Evolutionary conservation across 306 rosid genomes (phyloP).

Genomic region (Bauhinia variegata): DNA sequence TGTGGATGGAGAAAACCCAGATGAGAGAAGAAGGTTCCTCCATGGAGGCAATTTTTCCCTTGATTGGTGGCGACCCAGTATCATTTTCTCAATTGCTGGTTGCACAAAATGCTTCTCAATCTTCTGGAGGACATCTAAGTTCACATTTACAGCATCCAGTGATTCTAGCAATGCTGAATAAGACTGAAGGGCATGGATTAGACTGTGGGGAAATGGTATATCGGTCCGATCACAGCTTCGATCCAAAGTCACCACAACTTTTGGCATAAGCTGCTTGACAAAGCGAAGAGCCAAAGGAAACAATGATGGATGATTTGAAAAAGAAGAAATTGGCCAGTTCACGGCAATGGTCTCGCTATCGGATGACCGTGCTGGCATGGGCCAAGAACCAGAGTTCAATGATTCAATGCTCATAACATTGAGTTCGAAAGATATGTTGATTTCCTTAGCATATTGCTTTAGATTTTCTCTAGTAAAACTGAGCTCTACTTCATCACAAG

Average conservation of each 20-base stretch:
- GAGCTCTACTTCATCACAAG: conserved; percentile 68
- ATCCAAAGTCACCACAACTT: conserved; percentile 68
- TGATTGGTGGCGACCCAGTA: conserved; percentile 48
- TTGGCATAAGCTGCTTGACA: conserved; percentile 73
- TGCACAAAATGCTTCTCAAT: conserved; percentile 81
- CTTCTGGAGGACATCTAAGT: conserved; percentile 68
- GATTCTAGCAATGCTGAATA: conserved; percentile 78
- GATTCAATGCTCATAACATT: conserved; percentile 62
- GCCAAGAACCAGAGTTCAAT: conserved; percentile 61
- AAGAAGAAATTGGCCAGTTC: conserved; percentile 66
- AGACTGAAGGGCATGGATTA: conserved; percentile 61
- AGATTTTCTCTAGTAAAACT: conserved; percentile 72
- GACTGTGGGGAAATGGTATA: conserved; percentile 55
- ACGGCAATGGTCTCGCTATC: conserved; percentile 73
- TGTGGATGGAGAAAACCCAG: conserved; percentile 76
- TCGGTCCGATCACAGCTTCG: conserved; percentile 67
- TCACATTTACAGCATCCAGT: conserved; percentile 75
- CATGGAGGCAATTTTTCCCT: conserved; percentile 58
- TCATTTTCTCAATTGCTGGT: conserved; percentile 73
- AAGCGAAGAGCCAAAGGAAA: conserved; percentile 66
- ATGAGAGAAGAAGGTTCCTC: conserved; percentile 61
- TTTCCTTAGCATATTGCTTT: conserved; percentile 64
- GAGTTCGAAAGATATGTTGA: conserved; percentile 65
- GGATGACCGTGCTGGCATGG: conserved; percentile 44
- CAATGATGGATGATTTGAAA: conserved; percentile 48